Evolutionary conservation across 1,284 basidiomycete species (phyloP).

Genomic region (Athelia sp.): DNA sequence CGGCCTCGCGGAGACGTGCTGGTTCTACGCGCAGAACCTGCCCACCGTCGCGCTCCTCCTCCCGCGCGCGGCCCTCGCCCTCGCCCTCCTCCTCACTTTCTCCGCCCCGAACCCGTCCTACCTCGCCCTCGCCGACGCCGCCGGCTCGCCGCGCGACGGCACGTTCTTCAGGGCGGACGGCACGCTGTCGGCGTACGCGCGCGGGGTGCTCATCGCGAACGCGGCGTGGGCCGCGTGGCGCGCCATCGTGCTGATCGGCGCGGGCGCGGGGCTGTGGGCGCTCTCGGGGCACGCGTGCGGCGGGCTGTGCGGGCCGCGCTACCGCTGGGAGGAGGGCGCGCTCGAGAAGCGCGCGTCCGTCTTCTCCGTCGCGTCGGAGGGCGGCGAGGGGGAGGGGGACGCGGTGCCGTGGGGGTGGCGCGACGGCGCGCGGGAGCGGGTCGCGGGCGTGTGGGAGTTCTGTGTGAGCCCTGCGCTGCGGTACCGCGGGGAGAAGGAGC

Average conservation of each 20-base stretch:
- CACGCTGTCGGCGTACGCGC: conserved; percentile 65
- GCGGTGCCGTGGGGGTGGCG: conserved; percentile 73
- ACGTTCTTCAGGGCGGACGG: conserved; percentile 70
- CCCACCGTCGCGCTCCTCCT: conserved; percentile 72
- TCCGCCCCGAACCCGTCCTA: conserved; percentile 43
- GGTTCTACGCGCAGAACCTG: conserved; percentile 74
- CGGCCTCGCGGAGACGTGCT: conserved; percentile 73
- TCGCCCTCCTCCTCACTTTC: conserved; percentile 68
- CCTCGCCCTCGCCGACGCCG: conserved; percentile 45
- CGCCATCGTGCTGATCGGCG: conserved; percentile 53
- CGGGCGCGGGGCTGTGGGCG: conserved; percentile 72
- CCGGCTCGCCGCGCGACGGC: conserved; percentile 52
- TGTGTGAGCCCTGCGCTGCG: no score
- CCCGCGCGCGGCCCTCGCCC: conserved; percentile 71
- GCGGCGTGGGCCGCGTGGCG: conserved; percentile 74
- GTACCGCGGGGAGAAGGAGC: conserved; percentile 29
- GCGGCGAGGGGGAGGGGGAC: conserved; percentile 41
- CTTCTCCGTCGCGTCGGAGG: conserved; percentile 43
- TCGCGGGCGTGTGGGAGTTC: conserved; percentile 77
- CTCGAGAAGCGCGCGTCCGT: conserved; percentile 52
- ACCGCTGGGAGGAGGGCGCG: conserved; percentile 76
- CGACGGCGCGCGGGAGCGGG: conserved; percentile 60
- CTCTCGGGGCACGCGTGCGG: conserved; percentile 69
- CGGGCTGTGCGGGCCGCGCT: conserved; percentile 76
- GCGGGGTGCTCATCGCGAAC: conserved; percentile 71